phyloP scores from a whole-genome alignment of 2,329 filamentous ascomycete genomes.

The Ophiostoma tasmaniense region DNA sequence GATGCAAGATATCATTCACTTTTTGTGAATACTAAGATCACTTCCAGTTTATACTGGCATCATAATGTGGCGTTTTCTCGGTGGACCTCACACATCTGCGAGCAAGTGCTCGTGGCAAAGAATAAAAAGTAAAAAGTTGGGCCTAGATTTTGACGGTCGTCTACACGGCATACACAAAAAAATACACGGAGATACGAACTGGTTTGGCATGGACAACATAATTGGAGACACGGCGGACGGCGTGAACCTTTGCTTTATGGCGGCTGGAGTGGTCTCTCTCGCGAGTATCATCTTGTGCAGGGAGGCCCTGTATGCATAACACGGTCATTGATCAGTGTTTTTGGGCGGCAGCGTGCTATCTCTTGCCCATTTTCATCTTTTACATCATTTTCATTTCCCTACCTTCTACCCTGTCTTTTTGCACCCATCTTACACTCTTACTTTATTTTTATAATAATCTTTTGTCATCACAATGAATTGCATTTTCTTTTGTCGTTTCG shows the following conservation, averaged over 20 bases:
- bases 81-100: not conserved
- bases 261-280: not conserved
- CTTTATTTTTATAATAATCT: conserved; percentile 3
- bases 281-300: not conserved
- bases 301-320: not conserved
- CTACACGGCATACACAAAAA: conserved; percentile 12
- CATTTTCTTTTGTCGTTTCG: not conserved
- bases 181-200: conserved; percentile 14
- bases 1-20: not conserved
- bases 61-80: not conserved
- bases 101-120: conserved; percentile 13
- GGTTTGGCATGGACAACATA: conserved; percentile 12
- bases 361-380: conserved; percentile 9
- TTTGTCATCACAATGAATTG: conserved; percentile 12
- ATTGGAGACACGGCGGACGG: conserved; percentile 11
- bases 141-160: conserved; percentile 6
- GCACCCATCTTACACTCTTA: not conserved
- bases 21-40: not conserved
- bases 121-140: not conserved
- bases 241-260: conserved; percentile 9
- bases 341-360: conserved; percentile 11
- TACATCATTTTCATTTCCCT: conserved; percentile 2
- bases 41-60: not conserved
- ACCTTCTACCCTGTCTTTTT: conserved; percentile 11
- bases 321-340: not conserved